Percentiles rank a stretch among this genome's conserved stretches.
phyloP scores from a whole-genome alignment of 495 filamentous ascomycete species.

The Aspergillus sclerotioniger region DNA sequence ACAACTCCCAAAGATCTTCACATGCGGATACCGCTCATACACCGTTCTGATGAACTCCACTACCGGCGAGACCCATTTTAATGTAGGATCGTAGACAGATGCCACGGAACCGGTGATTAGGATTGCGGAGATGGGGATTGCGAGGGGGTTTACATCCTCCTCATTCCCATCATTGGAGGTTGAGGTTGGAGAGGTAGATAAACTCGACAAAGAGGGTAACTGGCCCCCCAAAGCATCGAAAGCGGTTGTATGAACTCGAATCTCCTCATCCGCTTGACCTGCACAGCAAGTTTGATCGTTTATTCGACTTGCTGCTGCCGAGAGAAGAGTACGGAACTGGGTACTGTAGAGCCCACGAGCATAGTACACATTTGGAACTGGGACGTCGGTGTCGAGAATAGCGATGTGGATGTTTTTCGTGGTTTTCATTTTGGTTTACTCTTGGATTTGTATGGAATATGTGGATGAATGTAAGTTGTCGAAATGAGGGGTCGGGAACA shows the following conservation, averaged over 20 bases:
- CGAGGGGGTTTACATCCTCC: constrained; percentile 12
- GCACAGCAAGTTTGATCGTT: no score
- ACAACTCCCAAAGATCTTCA: constrained; percentile 49
- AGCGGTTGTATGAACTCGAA: constrained; percentile 32
- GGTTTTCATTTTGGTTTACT: not conserved
- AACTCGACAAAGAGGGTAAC: constrained; percentile 27
- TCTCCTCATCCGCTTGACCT: no score
- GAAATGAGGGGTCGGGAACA: not conserved
- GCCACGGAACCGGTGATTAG: constrained; percentile 40
- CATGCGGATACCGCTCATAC: constrained; percentile 35
- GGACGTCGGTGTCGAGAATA: constrained; percentile 41
- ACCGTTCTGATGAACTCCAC: constrained; percentile 32
- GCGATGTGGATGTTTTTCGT: constrained; percentile 32
- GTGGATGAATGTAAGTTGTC: not conserved
- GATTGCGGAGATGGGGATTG: constrained; percentile 34
- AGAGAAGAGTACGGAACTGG: constrained; percentile 34
- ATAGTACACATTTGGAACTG: constrained; percentile 34
- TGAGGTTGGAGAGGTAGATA: constrained; percentile 2
- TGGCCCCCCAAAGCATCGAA: constrained; percentile 39
- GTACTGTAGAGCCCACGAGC: constrained; percentile 39
- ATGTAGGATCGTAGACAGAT: constrained; percentile 30
- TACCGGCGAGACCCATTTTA: constrained; percentile 33
- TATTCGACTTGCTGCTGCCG: not conserved
- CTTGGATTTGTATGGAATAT: not conserved
- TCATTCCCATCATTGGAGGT: not conserved